Conservation (phyloP, 192 early-diverging fungal genomes). For the Pilaira anomala region DNA sequence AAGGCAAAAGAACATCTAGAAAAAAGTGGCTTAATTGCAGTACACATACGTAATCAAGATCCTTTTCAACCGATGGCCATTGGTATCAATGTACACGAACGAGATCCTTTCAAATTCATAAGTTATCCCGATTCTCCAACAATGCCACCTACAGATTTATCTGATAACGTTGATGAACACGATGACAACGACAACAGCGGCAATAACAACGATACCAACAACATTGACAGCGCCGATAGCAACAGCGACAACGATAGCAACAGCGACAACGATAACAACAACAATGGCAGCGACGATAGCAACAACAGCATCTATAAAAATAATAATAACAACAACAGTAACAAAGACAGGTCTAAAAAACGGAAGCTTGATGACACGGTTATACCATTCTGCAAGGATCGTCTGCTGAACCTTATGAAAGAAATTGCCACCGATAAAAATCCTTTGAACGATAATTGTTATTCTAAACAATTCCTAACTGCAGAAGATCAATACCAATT, state of each 20-base stretch:
- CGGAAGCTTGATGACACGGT: background rate
- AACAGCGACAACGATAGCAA: background rate
- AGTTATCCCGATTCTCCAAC: slow-evolving; percentile 7
- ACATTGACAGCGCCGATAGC: background rate
- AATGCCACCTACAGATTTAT: slow-evolving; percentile 1
- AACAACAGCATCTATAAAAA: no score
- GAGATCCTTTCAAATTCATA: slow-evolving; percentile 9
- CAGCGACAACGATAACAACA: background rate
- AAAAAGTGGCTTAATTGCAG: slow-evolving; percentile 20
- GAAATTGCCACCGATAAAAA: slow-evolving; percentile 9
- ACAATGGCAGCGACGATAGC: background rate
- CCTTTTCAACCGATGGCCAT: slow-evolving; percentile 10
- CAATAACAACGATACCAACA: background rate
- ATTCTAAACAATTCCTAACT: slow-evolving; percentile 8
- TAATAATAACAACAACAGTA: background rate
- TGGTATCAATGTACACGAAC: slow-evolving; percentile 10
- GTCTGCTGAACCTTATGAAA: background rate
- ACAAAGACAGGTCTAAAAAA: background rate
- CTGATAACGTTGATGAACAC: background rate
- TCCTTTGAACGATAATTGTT: slow-evolving; percentile 12
- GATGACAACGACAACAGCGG: background rate
- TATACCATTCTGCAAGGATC: slow-evolving; percentile 11
- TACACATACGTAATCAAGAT: slow-evolving; percentile 7
- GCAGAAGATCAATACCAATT: slow-evolving; percentile 8
- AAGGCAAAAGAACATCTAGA: slow-evolving; percentile 18